phyloP scores from a whole-genome alignment of 805 yeast genomes.

The Spathaspora boniae region DNA sequence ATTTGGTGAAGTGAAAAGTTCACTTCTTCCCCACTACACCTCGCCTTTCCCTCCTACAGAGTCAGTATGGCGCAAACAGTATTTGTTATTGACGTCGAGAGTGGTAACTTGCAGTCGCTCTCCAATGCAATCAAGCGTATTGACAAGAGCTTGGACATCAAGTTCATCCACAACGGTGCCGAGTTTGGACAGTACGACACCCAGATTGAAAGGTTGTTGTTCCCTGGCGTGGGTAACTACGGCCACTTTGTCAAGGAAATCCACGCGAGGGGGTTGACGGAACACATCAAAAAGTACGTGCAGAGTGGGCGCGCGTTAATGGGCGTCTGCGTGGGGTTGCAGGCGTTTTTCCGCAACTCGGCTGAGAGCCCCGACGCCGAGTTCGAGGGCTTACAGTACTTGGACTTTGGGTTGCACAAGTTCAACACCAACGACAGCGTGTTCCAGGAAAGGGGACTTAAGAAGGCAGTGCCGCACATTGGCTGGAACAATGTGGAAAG shows the following conservation, averaged over 20 bases:
- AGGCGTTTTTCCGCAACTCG: constrained; percentile 72
- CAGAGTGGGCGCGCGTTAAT: constrained; percentile 78
- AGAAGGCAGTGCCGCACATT: constrained; percentile 90
- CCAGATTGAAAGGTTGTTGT: constrained; percentile 55
- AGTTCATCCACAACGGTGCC: constrained; percentile 53
- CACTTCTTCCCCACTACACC: constrained; percentile 1
- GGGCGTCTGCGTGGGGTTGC: constrained; percentile 98
- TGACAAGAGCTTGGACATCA: constrained; percentile 60
- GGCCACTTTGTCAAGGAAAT: constrained; percentile 87
- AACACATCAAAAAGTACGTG: constrained; percentile 65
- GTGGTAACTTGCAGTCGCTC: constrained; percentile 89
- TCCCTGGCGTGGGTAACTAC: constrained; percentile 97
- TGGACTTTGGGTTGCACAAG: constrained; percentile 46
- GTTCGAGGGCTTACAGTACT: constrained; percentile 44
- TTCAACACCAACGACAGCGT: constrained; percentile 46
- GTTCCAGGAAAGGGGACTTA: constrained; percentile 23
- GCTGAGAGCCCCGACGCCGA: constrained; percentile 57
- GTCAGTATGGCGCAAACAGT: constrained; percentile 26
- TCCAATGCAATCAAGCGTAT: constrained; percentile 78
- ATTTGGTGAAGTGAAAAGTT: too few species aligned
- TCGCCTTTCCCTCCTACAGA: background rate
- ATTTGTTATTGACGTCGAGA: constrained; percentile 87
- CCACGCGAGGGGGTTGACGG: constrained; percentile 55
- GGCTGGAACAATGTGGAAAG: constrained; percentile 78
- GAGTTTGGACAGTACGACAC: constrained; percentile 45